These are phyloP conservation scores for Pezizomycotina sp. DNA, from an alignment of 2,329 filamentous ascomycete genomes.

Conservation along the genomic window DNA sequence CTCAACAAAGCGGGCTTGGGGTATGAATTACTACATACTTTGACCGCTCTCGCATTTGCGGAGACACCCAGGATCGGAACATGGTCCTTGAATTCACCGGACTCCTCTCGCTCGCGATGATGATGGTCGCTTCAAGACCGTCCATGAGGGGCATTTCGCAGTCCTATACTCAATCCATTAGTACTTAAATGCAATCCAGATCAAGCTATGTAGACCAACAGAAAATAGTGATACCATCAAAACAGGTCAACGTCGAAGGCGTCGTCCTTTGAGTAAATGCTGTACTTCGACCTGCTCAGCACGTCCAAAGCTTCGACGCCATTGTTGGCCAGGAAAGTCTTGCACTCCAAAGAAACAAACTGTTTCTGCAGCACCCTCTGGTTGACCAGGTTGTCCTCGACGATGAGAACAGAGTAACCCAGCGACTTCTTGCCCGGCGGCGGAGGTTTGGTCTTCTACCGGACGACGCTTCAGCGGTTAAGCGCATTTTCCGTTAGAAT, in stretches of 20 bases:
- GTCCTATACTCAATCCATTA: no score
- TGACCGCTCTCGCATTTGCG: conserved; percentile 59
- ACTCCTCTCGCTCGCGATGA: no score
- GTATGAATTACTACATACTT: no score
- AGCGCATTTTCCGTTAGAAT: not conserved
- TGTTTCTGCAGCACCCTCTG: conserved; percentile 48
- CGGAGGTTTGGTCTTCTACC: conserved; percentile 7
- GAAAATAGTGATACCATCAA: conserved; percentile 9
- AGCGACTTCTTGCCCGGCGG: conserved; percentile 4
- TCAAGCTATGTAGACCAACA: conserved; percentile 27
- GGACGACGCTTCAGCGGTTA: not conserved
- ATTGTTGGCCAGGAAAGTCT: conserved; percentile 47
- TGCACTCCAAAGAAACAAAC: conserved; percentile 44
- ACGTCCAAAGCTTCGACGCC: conserved; percentile 45
- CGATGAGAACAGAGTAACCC: conserved; percentile 39
- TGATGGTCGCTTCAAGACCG: conserved; percentile 26
- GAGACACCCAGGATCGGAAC: conserved; percentile 49
- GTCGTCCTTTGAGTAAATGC: conserved; percentile 18
- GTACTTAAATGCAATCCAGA: no score
- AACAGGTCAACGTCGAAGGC: conserved; percentile 10
- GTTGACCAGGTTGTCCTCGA: conserved; percentile 53
- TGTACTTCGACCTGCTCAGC: conserved; percentile 39
- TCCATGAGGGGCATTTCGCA: conserved; percentile 38
- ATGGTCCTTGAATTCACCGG: conserved; percentile 27
- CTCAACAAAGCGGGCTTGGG: conserved; percentile 3